Conservation (phyloP, 1,139 yeast genomes). For the Sugiyamaella grinbergsii region DNA sequence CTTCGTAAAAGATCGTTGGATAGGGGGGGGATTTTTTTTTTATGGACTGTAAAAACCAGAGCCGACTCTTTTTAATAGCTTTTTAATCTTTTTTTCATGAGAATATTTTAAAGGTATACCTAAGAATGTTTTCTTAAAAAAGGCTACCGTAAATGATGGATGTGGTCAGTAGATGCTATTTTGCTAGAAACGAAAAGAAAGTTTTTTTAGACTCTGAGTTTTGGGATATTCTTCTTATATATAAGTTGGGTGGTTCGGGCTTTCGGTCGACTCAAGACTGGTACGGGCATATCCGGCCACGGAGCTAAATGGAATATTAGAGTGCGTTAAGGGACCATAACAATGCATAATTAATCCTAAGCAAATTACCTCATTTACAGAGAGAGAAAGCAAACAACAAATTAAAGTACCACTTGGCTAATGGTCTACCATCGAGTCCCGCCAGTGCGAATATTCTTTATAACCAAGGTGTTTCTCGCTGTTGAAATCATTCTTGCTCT, state of each 20-base stretch:
- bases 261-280: background rate
- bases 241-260: background rate
- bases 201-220: slow-evolving; percentile 1
- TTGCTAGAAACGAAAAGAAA: background rate
- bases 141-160: no score
- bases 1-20: slow-evolving; percentile 1
- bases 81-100: slow-evolving; percentile 14
- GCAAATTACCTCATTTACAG: no score
- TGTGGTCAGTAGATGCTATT: no score
- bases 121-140: background rate
- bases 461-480: no score
- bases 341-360: no score
- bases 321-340: no score
- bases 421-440: background rate
- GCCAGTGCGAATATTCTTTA: no score
- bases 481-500: no score
- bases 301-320: background rate
- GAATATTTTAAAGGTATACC: background rate
- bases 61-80: background rate
- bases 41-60: slow-evolving; percentile 2
- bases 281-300: slow-evolving; percentile 9
- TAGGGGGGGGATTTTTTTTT: background rate
- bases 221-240: slow-evolving; percentile 1
- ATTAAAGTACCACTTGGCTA: no score
- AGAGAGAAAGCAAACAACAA: no score